Evolutionary conservation across 2,329 filamentous ascomycete genomes (phyloP).

Genomic region (Chlorencoelia australis): DNA sequence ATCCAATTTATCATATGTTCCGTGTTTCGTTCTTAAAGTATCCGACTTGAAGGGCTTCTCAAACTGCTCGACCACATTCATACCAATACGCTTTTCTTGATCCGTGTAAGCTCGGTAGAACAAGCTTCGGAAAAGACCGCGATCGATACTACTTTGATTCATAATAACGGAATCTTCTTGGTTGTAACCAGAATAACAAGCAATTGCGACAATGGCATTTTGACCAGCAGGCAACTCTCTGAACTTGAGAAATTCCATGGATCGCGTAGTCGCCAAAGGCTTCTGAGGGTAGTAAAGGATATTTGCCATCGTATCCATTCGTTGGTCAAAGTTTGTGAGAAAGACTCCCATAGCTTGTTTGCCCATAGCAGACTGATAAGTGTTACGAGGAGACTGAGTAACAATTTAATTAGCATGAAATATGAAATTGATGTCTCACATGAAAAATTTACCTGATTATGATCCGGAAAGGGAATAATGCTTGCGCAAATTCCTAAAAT

Average conservation of each 20-base stretch:
- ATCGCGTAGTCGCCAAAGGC: constrained; percentile 86
- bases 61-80: constrained; percentile 86
- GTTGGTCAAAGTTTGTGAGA: constrained; percentile 89
- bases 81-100: constrained; percentile 89
- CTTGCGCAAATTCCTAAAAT: constrained; percentile 96
- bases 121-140: constrained; percentile 90
- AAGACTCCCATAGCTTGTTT: constrained; percentile 99
- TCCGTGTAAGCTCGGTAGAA: constrained; percentile 98
- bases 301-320: constrained; percentile 99
- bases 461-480: constrained; percentile 98
- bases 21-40: constrained; percentile 85
- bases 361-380: constrained; percentile 98
- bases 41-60: constrained; percentile 88
- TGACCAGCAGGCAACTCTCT: constrained; percentile 92
- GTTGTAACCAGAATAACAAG: constrained; percentile 97
- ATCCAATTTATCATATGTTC: constrained; percentile 95
- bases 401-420: constrained; percentile 27
- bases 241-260: constrained; percentile 99
- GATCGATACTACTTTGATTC: constrained; percentile 99
- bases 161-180: constrained; percentile 99
- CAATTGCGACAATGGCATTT: constrained; percentile 96
- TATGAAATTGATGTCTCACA: constrained; percentile 2
- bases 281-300: constrained; percentile 99
- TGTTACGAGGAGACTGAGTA: constrained; percentile 83
- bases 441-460: constrained; percentile 62